Percentiles rank a stretch among this genome's conserved stretches.
Conservation (phyloP, 345 rosid genomes). For the Mallotus nudiflorus region DNA sequence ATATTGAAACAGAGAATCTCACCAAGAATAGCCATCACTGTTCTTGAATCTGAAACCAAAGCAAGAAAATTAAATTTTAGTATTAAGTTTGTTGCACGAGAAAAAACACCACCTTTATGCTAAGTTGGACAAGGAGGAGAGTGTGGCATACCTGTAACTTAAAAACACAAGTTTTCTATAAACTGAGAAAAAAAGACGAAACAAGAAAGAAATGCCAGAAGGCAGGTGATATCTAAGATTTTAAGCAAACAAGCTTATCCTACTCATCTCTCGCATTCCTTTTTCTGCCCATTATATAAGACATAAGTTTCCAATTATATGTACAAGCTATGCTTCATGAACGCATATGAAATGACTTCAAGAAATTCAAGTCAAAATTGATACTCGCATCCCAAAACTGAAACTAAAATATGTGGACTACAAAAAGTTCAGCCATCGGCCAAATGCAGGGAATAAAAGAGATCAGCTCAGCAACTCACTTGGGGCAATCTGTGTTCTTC, state of each 20-base stretch:
- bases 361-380: neutral
- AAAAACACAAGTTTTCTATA: too few species aligned
- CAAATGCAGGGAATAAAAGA: slow-evolving; percentile 7
- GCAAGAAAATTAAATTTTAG: slow-evolving; percentile 9
- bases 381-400: neutral
- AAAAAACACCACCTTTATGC: neutral
- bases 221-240: too few species aligned
- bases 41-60: slow-evolving; percentile 82
- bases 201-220: too few species aligned
- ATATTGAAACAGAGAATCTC: slow-evolving; percentile 23
- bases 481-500: slow-evolving; percentile 98
- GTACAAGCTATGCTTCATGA: neutral
- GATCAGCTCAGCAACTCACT: slow-evolving; percentile 56
- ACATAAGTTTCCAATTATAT: too few species aligned
- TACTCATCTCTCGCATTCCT: neutral
- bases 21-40: slow-evolving; percentile 99
- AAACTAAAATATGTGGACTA: neutral
- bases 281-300: too few species aligned
- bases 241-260: too few species aligned
- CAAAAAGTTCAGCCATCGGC: slow-evolving; percentile 2
- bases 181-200: too few species aligned
- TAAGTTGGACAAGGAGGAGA: too few species aligned
- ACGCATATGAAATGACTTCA: neutral
- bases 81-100: neutral
- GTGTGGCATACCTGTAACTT: too few species aligned